Conservation (phyloP, 2,329 filamentous ascomycete species). For the Colletotrichum plurivorum region DNA sequence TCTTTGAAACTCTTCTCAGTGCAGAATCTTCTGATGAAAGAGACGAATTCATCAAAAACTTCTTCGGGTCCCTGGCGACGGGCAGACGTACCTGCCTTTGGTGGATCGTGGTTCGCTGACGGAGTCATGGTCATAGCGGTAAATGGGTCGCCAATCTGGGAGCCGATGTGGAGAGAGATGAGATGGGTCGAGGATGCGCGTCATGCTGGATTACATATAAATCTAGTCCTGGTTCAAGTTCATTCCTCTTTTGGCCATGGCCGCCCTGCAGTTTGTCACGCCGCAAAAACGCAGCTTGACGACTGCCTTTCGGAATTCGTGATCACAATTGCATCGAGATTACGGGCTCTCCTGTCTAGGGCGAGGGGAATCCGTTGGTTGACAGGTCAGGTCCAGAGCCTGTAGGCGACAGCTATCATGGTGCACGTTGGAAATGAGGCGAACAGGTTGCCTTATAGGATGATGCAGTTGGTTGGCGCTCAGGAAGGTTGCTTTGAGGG, state of each 20-base stretch:
- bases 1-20: too few species aligned
- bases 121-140: too few species aligned
- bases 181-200: not conserved
- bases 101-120: too few species aligned
- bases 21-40: too few species aligned
- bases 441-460: not conserved
- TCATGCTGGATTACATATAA: not conserved
- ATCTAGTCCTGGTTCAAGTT: slow-evolving; percentile 1
- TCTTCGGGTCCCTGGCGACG: too few species aligned
- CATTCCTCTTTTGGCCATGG: slow-evolving; percentile 1
- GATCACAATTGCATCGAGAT: too few species aligned
- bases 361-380: slow-evolving; percentile 4
- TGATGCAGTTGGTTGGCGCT: slow-evolving; percentile 1
- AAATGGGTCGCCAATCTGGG: too few species aligned
- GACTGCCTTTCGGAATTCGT: too few species aligned
- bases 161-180: not conserved
- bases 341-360: not conserved
- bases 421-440: slow-evolving; percentile 1
- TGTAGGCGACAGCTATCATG: not conserved
- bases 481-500: too few species aligned
- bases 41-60: too few species aligned
- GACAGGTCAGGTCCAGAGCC: slow-evolving; percentile 3
- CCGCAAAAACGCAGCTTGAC: not conserved
- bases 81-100: too few species aligned
- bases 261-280: not conserved